Conservation (phyloP, 306 rosid species). For the Begonia fuchsioides region DNA sequence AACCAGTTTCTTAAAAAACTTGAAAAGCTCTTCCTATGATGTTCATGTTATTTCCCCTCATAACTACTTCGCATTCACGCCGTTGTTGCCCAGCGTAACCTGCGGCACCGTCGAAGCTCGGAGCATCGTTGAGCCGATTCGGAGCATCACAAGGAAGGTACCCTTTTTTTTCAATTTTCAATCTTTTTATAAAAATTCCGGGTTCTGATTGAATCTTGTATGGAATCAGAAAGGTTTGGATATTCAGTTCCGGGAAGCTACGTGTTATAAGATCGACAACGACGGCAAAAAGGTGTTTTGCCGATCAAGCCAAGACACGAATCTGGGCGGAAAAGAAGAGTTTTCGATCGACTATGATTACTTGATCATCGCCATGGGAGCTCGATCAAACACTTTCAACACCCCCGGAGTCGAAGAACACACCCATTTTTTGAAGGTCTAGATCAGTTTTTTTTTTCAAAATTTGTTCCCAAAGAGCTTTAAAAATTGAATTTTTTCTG, state of each 20-base stretch:
- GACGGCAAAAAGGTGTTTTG: constrained; percentile 40
- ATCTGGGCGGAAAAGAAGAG: constrained; percentile 38
- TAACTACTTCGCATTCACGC: constrained; percentile 72
- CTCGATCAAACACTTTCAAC: constrained; percentile 63
- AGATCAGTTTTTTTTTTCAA: not conserved
- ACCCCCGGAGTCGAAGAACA: constrained; percentile 77
- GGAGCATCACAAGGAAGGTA: constrained; percentile 51
- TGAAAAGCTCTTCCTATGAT: constrained; percentile 37
- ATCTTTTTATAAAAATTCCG: not conserved
- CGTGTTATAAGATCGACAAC: constrained; percentile 58
- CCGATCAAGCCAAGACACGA: constrained; percentile 29
- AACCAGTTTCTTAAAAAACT: constrained; percentile 58
- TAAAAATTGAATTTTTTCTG: not conserved
- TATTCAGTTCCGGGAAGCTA: constrained; percentile 44
- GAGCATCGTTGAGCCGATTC: constrained; percentile 68
- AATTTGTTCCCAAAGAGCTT: not conserved
- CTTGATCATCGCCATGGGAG: constrained; percentile 54
- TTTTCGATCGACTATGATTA: constrained; percentile 57
- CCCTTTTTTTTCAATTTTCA: not conserved
- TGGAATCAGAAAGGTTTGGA: constrained; percentile 36
- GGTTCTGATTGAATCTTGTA: not conserved
- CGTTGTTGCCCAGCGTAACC: constrained; percentile 71
- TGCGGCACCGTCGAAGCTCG: constrained; percentile 65
- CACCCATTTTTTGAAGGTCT: constrained; percentile 68
- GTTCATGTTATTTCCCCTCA: constrained; percentile 74